Evolutionary conservation across 768 basidiomycete genomes (phyloP).

Genomic region (Dioszegia aurantiaca): DNA sequence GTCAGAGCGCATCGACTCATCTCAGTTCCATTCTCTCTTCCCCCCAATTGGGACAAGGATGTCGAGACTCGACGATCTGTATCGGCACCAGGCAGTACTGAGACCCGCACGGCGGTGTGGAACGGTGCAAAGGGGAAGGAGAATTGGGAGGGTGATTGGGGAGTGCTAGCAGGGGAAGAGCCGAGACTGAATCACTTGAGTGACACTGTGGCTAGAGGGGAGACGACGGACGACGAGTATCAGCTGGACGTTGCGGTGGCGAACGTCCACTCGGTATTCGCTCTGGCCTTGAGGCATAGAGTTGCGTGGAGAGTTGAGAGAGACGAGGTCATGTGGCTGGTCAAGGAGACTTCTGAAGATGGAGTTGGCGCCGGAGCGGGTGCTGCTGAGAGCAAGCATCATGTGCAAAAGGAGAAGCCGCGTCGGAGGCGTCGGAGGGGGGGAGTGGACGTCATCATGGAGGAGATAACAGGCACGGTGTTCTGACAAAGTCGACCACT

Average conservation of each 20-base stretch:
- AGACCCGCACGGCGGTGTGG: constrained; percentile 15
- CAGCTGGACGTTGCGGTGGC: constrained; percentile 26
- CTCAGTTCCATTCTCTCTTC: constrained; percentile 23
- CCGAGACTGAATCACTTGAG: constrained; percentile 16
- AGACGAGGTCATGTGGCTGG: constrained; percentile 37
- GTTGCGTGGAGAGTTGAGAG: constrained; percentile 23
- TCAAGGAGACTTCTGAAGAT: constrained; percentile 30
- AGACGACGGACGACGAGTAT: constrained; percentile 11
- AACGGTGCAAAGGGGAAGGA: constrained; percentile 1
- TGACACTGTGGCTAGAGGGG: not conserved
- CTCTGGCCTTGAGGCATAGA: constrained; percentile 25
- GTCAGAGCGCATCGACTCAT: constrained; percentile 37
- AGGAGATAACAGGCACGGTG: too few relatives aligned
- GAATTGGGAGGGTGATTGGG: constrained; percentile 39
- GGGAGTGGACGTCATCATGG: constrained; percentile 23
- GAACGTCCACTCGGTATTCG: constrained; percentile 31
- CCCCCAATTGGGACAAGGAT: constrained; percentile 19
- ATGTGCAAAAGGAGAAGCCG: not conserved
- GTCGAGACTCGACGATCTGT: not conserved
- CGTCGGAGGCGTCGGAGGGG: constrained; percentile 6
- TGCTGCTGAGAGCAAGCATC: not conserved
- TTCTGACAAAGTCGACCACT: too few relatives aligned
- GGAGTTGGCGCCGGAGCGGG: not conserved
- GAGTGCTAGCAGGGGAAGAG: constrained; percentile 36
- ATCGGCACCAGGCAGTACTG: not conserved